Percentiles rank a stretch among this genome's conserved stretches.
Evolutionary conservation across 2,329 filamentous ascomycete species (phyloP).

Genomic region (Verticillium longisporum): DNA sequence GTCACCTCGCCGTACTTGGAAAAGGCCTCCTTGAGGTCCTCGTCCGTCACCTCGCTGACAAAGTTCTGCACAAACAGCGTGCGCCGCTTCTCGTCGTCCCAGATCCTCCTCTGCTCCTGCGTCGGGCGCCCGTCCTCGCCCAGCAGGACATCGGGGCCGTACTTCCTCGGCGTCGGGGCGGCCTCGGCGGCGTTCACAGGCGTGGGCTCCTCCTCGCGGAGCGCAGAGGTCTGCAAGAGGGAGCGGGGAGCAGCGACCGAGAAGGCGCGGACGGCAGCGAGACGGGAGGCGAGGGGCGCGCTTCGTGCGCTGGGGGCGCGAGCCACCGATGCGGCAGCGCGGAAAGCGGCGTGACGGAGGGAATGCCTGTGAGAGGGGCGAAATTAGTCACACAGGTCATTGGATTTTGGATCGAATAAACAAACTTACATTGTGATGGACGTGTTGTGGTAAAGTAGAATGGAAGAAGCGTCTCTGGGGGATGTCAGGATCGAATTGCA

Average conservation of each 20-base stretch:
- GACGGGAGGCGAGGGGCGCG: conserved; percentile 4
- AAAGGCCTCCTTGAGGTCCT: conserved; percentile 54
- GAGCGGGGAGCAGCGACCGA: conserved; percentile 5
- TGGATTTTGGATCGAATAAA: too few relatives aligned
- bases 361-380: conserved; percentile 5
- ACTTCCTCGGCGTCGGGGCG: neutral
- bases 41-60: conserved; percentile 59
- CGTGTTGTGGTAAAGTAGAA: neutral
- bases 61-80: conserved; percentile 61
- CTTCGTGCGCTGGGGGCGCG: conserved; percentile 1
- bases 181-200: neutral
- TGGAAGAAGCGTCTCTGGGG: neutral
- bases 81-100: conserved; percentile 16
- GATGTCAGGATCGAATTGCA: neutral
- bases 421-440: neutral
- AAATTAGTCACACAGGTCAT: too few relatives aligned
- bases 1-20: conserved; percentile 28
- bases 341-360: conserved; percentile 7
- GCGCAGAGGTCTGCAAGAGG: conserved; percentile 3
- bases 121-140: neutral
- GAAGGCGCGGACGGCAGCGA: neutral
- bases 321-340: neutral
- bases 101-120: neutral
- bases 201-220: conserved; percentile 1
- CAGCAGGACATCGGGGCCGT: neutral